Evolutionary conservation across 129 eudicot species (phyloP).

Genomic region (Artemisia argyi): DNA sequence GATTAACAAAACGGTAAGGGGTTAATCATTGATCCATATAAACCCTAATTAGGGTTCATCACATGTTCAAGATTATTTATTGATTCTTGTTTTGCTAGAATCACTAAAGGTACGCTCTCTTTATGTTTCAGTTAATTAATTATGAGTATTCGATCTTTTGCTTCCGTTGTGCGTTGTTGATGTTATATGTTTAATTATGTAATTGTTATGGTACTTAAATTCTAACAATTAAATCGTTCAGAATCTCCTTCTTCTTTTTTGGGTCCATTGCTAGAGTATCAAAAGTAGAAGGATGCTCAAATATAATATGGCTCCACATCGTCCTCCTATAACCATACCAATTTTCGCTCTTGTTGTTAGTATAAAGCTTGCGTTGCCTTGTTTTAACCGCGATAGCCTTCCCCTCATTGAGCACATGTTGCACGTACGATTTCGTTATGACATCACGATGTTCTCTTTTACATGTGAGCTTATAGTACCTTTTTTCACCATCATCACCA

Average conservation of each 20-base stretch:
- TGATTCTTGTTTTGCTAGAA: too few relatives aligned
- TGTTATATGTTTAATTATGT: too few relatives aligned
- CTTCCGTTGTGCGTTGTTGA: too few relatives aligned
- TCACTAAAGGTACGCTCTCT: too few relatives aligned
- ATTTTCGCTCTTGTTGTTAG: constrained; percentile 37
- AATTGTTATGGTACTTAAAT: too few relatives aligned
- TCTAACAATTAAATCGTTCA: constrained; percentile 58
- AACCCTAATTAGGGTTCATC: too few relatives aligned
- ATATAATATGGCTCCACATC: constrained; percentile 47
- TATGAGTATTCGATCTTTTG: too few relatives aligned
- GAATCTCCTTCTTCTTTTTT: constrained; percentile 41
- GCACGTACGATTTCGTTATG: constrained; percentile 34
- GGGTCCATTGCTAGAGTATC: constrained; percentile 65
- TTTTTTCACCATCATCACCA: constrained; percentile 38
- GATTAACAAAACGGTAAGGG: too few relatives aligned
- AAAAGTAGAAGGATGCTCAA: constrained; percentile 62
- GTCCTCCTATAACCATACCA: constrained; percentile 25
- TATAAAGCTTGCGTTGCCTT: constrained; percentile 50
- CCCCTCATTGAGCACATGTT: constrained; percentile 53
- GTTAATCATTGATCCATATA: too few relatives aligned
- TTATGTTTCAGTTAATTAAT: too few relatives aligned
- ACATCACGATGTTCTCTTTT: constrained; percentile 36
- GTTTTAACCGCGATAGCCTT: constrained; percentile 39
- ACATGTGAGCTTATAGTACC: constrained; percentile 47
- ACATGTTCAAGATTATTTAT: too few relatives aligned